Conservation (phyloP, 805 yeast genomes). For the Wickerhamiella sergipiensis region DNA sequence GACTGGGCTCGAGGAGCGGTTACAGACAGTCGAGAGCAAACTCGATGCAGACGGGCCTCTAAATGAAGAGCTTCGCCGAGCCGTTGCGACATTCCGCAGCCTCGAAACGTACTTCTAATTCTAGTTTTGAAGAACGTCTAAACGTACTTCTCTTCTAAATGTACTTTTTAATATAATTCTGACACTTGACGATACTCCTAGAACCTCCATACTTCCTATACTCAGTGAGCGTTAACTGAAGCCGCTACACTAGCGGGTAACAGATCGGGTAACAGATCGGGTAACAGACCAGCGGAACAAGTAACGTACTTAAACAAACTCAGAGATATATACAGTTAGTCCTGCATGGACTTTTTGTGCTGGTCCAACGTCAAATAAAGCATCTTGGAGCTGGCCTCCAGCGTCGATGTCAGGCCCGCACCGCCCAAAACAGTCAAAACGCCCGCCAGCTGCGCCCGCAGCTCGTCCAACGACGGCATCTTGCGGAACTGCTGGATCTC, state of each 20-base stretch:
- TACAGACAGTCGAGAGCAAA: constrained; percentile 5
- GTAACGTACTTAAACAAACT: too few species aligned
- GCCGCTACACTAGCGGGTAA: too few species aligned
- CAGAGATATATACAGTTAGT: too few species aligned
- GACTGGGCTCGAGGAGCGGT: constrained; percentile 10
- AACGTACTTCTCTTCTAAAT: too few species aligned
- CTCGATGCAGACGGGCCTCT: not conserved
- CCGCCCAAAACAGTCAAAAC: constrained; percentile 76
- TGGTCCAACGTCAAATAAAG: constrained; percentile 66
- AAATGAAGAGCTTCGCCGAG: not conserved
- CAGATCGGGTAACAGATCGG: too few species aligned
- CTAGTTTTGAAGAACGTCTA: too few species aligned
- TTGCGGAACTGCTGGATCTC: constrained; percentile 52
- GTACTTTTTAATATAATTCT: too few species aligned
- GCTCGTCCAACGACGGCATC: constrained; percentile 54
- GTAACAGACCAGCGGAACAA: too few species aligned
- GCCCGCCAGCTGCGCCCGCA: constrained; percentile 75
- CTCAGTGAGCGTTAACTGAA: too few species aligned
- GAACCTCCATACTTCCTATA: too few species aligned
- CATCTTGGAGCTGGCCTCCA: constrained; percentile 51
- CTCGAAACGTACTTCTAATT: not conserved
- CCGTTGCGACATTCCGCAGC: not conserved
- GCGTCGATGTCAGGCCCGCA: constrained; percentile 72
- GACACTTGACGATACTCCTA: too few species aligned
- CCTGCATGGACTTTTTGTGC: constrained; percentile 28